These are phyloP conservation scores for Kwoniella sp. DNA, from an alignment of 768 basidiomycete species.

Conservation along the genomic window DNA sequence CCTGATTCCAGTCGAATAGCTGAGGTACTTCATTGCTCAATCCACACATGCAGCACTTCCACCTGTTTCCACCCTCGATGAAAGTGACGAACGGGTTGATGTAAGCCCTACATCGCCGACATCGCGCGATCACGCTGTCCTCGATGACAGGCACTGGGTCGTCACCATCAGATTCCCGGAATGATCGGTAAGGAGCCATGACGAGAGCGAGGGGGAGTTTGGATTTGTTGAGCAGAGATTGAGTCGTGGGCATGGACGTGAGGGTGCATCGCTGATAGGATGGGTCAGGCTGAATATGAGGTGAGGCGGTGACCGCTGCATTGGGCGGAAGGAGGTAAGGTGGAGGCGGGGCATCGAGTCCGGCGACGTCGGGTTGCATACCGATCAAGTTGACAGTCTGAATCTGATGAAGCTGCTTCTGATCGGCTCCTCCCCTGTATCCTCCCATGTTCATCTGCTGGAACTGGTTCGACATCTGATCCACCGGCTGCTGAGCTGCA, in stretches of 20 bases:
- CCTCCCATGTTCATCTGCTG: constrained; percentile 79
- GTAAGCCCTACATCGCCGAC: constrained; percentile 92
- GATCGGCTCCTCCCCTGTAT: constrained; percentile 18
- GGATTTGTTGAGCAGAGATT: constrained; percentile 80
- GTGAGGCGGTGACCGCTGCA: constrained; percentile 52
- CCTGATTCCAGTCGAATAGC: constrained; percentile 97
- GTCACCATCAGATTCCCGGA: constrained; percentile 67
- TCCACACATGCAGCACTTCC: constrained; percentile 99
- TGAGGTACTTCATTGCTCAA: constrained; percentile 98
- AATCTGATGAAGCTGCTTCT: constrained; percentile 63
- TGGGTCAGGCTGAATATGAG: constrained; percentile 81
- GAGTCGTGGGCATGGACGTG: constrained; percentile 89
- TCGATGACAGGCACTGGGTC: constrained; percentile 83
- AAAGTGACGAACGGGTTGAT: constrained; percentile 98
- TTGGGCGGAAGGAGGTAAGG: constrained; percentile 86
- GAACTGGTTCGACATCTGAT: constrained; percentile 77
- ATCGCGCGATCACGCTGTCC: constrained; percentile 93
- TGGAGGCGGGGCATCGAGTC: constrained; percentile 78
- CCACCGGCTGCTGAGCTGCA: constrained; percentile 26
- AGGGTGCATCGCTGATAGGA: constrained; percentile 90
- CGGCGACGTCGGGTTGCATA: constrained; percentile 85
- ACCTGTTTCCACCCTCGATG: constrained; percentile 96
- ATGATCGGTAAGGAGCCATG: constrained; percentile 83
- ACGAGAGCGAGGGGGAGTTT: constrained; percentile 88
- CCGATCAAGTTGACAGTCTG: constrained; percentile 90